Percentiles rank a stretch among this genome's conserved stretches.
Evolutionary conservation across 768 basidiomycete species (phyloP).

Genomic region (Mycena filopes): DNA sequence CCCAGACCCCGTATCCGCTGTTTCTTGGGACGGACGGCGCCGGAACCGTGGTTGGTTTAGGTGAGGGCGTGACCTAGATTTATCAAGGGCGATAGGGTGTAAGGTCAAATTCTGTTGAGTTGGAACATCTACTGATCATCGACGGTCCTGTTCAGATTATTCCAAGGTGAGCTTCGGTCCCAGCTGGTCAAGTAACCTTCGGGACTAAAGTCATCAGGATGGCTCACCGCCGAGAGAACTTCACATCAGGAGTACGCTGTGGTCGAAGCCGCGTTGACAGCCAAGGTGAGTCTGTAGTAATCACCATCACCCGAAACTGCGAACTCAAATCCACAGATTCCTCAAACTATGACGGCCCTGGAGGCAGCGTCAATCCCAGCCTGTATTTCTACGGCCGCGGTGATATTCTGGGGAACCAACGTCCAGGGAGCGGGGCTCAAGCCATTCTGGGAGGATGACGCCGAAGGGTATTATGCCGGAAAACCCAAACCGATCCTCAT

Average conservation of each 20-base stretch:
- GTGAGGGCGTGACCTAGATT: background rate
- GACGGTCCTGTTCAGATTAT: background rate
- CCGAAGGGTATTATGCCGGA: background rate
- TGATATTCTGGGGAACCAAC: constrained; percentile 44
- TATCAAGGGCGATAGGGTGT: background rate
- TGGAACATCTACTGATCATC: background rate
- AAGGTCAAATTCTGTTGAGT: background rate
- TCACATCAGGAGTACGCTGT: background rate
- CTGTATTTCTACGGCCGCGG: background rate
- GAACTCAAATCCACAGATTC: background rate
- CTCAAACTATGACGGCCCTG: background rate
- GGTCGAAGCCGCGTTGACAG: background rate
- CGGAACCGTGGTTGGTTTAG: background rate
- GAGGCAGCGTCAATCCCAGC: background rate
- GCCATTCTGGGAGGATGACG: constrained; percentile 50
- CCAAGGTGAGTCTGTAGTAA: background rate
- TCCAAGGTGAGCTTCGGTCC: background rate
- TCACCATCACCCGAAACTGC: too few relatives aligned
- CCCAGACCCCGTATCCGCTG: too few relatives aligned
- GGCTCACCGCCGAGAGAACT: background rate
- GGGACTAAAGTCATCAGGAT: background rate
- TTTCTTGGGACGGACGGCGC: background rate
- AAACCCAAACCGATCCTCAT: background rate
- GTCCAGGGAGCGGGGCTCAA: constrained; percentile 48
- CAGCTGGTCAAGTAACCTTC: too few relatives aligned